Evolutionary conservation across 2,329 filamentous ascomycete genomes (phyloP), one percentile per base, ranked within the genome.

Genomic region (Hypocreales sp.): DNA sequence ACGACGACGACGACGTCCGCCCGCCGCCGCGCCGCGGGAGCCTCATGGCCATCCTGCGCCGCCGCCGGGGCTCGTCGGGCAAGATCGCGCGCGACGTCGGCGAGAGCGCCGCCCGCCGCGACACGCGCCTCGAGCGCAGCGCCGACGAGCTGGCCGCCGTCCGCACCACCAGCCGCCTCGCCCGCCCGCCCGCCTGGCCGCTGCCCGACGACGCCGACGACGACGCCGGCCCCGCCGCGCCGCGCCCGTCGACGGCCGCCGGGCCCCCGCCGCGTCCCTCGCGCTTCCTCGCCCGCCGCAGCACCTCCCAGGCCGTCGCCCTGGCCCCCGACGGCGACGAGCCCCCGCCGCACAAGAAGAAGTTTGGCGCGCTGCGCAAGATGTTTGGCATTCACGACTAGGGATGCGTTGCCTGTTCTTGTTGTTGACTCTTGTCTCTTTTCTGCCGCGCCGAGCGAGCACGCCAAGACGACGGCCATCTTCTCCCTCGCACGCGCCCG

Each of bases 321-420:
- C 15, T 18, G 8, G 12, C 5, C 7, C 8, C 14, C 23, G 14
- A 10, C 14, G 15, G 5, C 10, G 22, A 26, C 15, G 16, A 17
- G 10, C 23, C 24, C 20, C 33, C 36, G 20, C 33, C 23, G 28
- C 46, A 40, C 35, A 61, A 52, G 54, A 70, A 80, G 62, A 79
- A 75, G 50, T 81, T 82, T 48, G 62, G 64, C 22, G 54, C 59
- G 29, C 49, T 82, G 44, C 68, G 77, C 46, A 68, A 61, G 46
- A 75, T 77, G 47, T 78, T 82, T 50, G 48, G 58, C 22, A 45
- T 66, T 31, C 45, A 63, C 33, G 58, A 63, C 34, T 61, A 54
- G 52, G 29, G 23, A 12, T 27, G 28, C 22, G 8, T n/a, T n/a
- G n/a, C n/a, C n/a, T n/a, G n/a, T n/a, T n/a, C n/a, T n/a, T n/a